Evolutionary conservation across 2,329 filamentous ascomycete species (phyloP).

Genomic region (Escovopsis sp.): DNA sequence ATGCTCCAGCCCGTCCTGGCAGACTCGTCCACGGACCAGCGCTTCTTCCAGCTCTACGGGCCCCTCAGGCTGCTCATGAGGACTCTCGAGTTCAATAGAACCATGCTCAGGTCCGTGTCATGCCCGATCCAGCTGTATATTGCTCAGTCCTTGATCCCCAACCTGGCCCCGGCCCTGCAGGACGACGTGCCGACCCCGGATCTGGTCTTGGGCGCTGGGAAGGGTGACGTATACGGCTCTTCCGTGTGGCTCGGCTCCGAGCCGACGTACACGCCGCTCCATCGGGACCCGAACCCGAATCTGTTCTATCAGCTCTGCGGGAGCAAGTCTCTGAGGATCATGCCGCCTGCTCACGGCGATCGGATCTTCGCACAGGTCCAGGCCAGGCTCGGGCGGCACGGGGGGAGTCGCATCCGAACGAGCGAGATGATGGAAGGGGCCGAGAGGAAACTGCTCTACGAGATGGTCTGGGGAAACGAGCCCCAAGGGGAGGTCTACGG

Average conservation of each 20-base stretch:
- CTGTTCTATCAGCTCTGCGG: constrained; percentile 73
- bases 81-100: constrained; percentile 32
- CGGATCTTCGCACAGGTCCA: constrained; percentile 45
- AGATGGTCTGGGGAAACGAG: constrained; percentile 49
- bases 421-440: constrained; percentile 83
- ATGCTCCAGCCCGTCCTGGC: constrained; percentile 16
- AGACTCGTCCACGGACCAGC: constrained; percentile 10
- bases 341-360: constrained; percentile 49
- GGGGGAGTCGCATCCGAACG: constrained; percentile 46
- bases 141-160: constrained; percentile 60
- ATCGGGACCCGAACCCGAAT: constrained; percentile 90
- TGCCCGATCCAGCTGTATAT: constrained; percentile 52
- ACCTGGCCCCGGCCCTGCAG: constrained; percentile 48
- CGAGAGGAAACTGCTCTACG: constrained; percentile 52
- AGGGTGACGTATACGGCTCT: constrained; percentile 72
- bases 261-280: constrained; percentile 79
- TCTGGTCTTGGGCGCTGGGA: constrained; percentile 48
- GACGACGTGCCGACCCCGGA: constrained; percentile 54
- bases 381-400: constrained; percentile 20
- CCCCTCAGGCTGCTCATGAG: constrained; percentile 51
- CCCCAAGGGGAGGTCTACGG: constrained; percentile 28
- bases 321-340: constrained; percentile 56
- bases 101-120: constrained; percentile 8
- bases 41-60: constrained; percentile 43
- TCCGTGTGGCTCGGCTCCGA: constrained; percentile 81